These are phyloP conservation scores for Kokia cookei DNA, from an alignment of 441 rosid species.

Conservation along the genomic window DNA sequence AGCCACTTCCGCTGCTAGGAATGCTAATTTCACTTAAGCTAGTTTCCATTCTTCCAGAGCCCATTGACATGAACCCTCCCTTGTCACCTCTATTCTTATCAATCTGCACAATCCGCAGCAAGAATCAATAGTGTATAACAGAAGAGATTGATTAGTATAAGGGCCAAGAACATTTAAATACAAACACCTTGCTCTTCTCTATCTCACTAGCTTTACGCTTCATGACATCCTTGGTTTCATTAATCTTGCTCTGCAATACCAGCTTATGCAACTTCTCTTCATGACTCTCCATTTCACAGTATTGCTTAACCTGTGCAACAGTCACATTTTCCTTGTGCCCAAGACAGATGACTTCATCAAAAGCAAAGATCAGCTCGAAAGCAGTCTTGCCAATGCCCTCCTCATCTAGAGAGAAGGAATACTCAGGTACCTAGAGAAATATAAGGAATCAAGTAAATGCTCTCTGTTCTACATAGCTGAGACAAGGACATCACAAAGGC, in stretches of 20 bases:
- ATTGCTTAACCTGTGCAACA: conserved; percentile 95
- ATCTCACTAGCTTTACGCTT: conserved; percentile 97
- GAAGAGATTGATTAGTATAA: neutral
- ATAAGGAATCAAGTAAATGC: conserved; percentile 37
- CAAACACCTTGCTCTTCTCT: conserved; percentile 90
- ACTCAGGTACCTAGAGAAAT: conserved; percentile 81
- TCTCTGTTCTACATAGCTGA: neutral
- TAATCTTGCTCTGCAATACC: conserved; percentile 90
- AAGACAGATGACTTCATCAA: conserved; percentile 97
- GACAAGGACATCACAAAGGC: neutral
- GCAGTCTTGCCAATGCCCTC: conserved; percentile 84
- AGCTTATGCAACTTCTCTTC: conserved; percentile 95
- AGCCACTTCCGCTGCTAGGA: conserved; percentile 64
- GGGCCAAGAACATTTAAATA: conserved; percentile 6
- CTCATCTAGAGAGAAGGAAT: conserved; percentile 75
- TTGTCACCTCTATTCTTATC: conserved; percentile 84
- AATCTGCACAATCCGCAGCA: conserved; percentile 44
- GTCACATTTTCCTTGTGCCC: conserved; percentile 99
- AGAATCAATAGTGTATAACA: conserved; percentile 10
- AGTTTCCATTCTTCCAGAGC: conserved; percentile 83
- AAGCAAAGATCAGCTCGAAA: conserved; percentile 90
- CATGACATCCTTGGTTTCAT: conserved; percentile 95
- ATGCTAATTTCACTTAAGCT: conserved; percentile 75
- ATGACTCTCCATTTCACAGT: conserved; percentile 99
- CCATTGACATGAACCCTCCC: conserved; percentile 91